Conservation (phyloP, 192 early-diverging fungal genomes). For the Backusella liffmaniae region DNA sequence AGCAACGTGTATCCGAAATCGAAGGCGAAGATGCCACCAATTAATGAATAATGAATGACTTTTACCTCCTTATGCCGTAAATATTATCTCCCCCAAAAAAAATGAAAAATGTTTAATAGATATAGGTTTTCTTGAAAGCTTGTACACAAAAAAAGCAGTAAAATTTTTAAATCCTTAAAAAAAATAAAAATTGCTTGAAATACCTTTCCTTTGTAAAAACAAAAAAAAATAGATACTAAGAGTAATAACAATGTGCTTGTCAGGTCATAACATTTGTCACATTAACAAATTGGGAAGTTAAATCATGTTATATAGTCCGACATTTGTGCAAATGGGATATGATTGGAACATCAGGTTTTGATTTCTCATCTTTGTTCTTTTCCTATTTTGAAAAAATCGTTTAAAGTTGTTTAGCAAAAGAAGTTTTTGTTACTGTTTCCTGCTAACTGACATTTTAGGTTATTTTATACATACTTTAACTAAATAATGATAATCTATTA, state of each 20-base stretch:
- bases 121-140: not conserved
- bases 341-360: not conserved
- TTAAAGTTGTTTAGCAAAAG: not conserved
- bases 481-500: not conserved
- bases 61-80: conserved; percentile 9
- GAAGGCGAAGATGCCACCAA: conserved; percentile 16
- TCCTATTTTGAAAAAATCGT: not conserved
- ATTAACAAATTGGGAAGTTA: not conserved
- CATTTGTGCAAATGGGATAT: not conserved
- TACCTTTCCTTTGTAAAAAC: not conserved
- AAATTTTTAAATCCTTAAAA: not conserved
- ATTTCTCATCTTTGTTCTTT: not conserved
- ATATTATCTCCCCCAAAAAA: not conserved
- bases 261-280: not conserved
- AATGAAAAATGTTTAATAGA: conserved; percentile 1
- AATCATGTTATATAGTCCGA: not conserved
- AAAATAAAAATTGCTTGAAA: not conserved
- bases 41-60: conserved; percentile 1
- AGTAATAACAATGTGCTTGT: not conserved
- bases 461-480: not conserved
- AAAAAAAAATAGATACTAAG: not conserved
- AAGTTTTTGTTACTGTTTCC: not conserved
- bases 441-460: not conserved
- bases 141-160: conserved; percentile 6
- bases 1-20: conserved; percentile 34